Conservation (phyloP, 2,329 filamentous ascomycete species). For the Alternaria sp. region DNA sequence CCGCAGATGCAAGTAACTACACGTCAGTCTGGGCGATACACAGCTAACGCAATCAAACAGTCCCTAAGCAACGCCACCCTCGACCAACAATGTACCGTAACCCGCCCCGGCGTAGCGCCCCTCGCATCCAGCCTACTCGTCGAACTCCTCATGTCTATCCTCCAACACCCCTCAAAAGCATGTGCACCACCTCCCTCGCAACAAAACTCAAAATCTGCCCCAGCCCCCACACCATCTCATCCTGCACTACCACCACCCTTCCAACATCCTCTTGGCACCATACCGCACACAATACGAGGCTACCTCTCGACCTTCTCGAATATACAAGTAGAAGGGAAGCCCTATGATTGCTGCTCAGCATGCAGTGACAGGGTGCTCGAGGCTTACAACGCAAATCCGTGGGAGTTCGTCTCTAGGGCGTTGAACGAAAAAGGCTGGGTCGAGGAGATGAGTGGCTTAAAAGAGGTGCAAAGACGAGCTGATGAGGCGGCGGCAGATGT, state of each 20-base stretch:
- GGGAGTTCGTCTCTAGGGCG: slow-evolving; percentile 79
- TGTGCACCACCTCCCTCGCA: slow-evolving; percentile 29
- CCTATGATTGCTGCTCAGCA: slow-evolving; percentile 82
- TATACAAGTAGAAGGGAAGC: slow-evolving; percentile 74
- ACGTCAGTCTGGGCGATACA: neutral
- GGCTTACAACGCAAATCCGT: slow-evolving; percentile 72
- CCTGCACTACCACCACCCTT: slow-evolving; percentile 47
- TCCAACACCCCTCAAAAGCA: slow-evolving; percentile 69
- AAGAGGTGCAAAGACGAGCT: slow-evolving; percentile 65
- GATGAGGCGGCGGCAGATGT: slow-evolving; percentile 60
- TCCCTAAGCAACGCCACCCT: slow-evolving; percentile 94
- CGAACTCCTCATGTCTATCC: slow-evolving; percentile 83
- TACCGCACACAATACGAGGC: slow-evolving; percentile 83
- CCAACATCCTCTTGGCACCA: slow-evolving; percentile 71
- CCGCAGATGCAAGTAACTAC: slow-evolving; percentile 76
- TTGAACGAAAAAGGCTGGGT: slow-evolving; percentile 80
- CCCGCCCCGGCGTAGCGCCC: slow-evolving; percentile 87
- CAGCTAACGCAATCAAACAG: slow-evolving; percentile 54
- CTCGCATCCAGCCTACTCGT: slow-evolving; percentile 92
- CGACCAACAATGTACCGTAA: slow-evolving; percentile 98
- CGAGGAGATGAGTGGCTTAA: slow-evolving; percentile 71
- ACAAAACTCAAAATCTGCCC: slow-evolving; percentile 9
- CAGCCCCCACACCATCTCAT: slow-evolving; percentile 22
- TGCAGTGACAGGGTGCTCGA: slow-evolving; percentile 75
- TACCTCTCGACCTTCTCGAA: slow-evolving; percentile 79